Percentiles rank a stretch among this genome's conserved stretches.
These are phyloP conservation scores for Pyrenochaeta sp. DNA, from an alignment of 2,329 filamentous ascomycete genomes.

Conservation along the genomic window DNA sequence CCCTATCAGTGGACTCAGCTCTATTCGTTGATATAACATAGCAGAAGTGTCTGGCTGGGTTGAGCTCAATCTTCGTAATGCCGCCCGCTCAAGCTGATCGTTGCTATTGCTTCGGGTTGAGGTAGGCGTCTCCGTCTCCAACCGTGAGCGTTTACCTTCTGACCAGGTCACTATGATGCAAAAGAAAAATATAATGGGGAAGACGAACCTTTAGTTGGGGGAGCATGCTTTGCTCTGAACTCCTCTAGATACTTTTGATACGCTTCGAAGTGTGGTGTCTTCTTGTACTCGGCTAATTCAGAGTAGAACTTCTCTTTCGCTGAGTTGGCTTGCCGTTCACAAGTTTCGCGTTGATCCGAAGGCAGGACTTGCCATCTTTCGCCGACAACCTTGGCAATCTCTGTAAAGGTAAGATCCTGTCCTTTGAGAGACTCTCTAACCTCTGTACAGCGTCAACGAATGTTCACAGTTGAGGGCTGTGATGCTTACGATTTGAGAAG, in stretches of 20 bases:
- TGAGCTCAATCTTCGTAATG: slow-evolving; percentile 37
- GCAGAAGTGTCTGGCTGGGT: slow-evolving; percentile 28
- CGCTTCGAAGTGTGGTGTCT: slow-evolving; percentile 71
- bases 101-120: slow-evolving; percentile 42
- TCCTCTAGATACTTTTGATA: slow-evolving; percentile 78
- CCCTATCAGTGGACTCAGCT: slow-evolving; percentile 37
- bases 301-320: slow-evolving; percentile 80
- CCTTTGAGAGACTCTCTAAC: slow-evolving; percentile 80
- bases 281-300: slow-evolving; percentile 78
- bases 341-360: slow-evolving; percentile 72
- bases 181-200: background rate
- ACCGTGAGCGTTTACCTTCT: slow-evolving; percentile 55
- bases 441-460: slow-evolving; percentile 57
- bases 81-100: slow-evolving; percentile 36
- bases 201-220: slow-evolving; percentile 45
- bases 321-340: slow-evolving; percentile 73
- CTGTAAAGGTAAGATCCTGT: slow-evolving; percentile 79
- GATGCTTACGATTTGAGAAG: slow-evolving; percentile 78
- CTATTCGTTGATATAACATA: slow-evolving; percentile 25
- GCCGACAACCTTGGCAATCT: slow-evolving; percentile 82
- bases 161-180: slow-evolving; percentile 26
- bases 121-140: slow-evolving; percentile 48
- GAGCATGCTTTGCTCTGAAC: slow-evolving; percentile 74
- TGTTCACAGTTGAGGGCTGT: background rate
- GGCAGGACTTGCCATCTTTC: slow-evolving; percentile 81